Base-by-base conservation (phyloP, 306 rosid genomes). In the Lablab purpureus region DNA sequence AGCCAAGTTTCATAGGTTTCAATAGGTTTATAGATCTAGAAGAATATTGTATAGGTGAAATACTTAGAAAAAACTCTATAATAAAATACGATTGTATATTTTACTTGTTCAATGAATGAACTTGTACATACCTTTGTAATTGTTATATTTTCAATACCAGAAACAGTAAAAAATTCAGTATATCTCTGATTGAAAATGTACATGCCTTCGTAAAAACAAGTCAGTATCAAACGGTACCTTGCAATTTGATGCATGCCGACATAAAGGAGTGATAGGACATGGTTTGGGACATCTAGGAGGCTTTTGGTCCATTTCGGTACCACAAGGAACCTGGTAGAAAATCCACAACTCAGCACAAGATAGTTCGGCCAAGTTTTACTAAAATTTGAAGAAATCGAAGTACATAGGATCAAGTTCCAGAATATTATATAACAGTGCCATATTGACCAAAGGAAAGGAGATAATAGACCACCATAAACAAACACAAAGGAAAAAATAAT, bases 271-370 rank as follows among this genome's bases (percentile, higher is more conserved):
- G 81, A 92, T 86, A 67, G 82, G 80, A 71, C 99, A 95, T 49
- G 21, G 87, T 78, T 90, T 92, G 52, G 83, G 90, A 82, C 99
- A 95, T 86, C 82, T 90, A 36, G 99, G 99, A 68, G 98, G 97
- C 86, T 88, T 95, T 82, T 95, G 97, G 67, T 91, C 91, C 90
- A 49, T 87, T 90, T 95, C 98, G n/a, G 90, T 91, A 72, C 99
- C 99, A 74, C 99, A 95, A 84, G 99, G 98, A 84, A 95, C 98
- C 98, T 95, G 85, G 56, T 72, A 46, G 18, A 70, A 64, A 79
- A 78, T 46, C 73, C 81, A 87, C 32, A 27, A 84, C 77, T 45
- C 71, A 79, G 76, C 32, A 76, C 63, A 82, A 40, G 19, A 71
- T 23, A 56, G 30, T 64, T 71, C 50, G 54, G 52, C 54, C 36